These are phyloP conservation scores for Mycotypha africana DNA, from an alignment of 371 early-diverging fungal genomes.

Conservation along the genomic window DNA sequence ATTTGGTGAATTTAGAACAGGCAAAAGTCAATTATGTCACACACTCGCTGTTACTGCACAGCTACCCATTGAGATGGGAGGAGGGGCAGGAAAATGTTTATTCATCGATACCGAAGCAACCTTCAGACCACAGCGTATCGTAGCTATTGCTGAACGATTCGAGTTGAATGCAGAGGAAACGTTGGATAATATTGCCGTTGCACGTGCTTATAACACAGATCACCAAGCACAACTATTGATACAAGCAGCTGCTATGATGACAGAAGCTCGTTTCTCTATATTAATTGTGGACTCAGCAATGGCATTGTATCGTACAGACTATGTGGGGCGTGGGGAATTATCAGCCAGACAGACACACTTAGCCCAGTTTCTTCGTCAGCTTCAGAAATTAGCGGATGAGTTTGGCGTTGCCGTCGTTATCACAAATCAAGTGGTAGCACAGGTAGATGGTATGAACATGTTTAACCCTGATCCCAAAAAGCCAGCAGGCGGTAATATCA, in stretches of 20 bases:
- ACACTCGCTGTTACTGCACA: conserved; percentile 98
- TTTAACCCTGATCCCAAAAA: conserved; percentile 96
- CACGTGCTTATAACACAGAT: conserved; percentile 97
- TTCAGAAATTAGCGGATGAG: conserved; percentile 94
- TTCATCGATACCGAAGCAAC: conserved; percentile 99
- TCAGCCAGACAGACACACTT: conserved; percentile 96
- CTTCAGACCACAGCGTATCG: conserved; percentile 91
- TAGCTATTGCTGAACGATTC: conserved; percentile 86
- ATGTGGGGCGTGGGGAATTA: conserved; percentile 95
- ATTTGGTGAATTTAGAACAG: conserved; percentile 99
- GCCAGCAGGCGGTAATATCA: conserved; percentile 98
- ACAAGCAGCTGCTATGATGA: conserved; percentile 96
- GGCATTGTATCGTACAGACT: conserved; percentile 97
- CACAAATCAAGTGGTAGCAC: conserved; percentile 98
- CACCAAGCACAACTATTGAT: conserved; percentile 91
- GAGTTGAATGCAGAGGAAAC: conserved; percentile 85
- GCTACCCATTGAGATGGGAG: conserved; percentile 82
- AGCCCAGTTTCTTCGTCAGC: conserved; percentile 87
- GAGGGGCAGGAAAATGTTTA: conserved; percentile 94
- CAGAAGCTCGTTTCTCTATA: conserved; percentile 84
- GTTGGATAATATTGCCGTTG: conserved; percentile 94
- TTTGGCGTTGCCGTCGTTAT: conserved; percentile 98
- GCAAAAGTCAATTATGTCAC: conserved; percentile 99
- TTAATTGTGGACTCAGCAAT: conserved; percentile 97
- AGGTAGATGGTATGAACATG: conserved; percentile 91